Evolutionary conservation across 495 filamentous ascomycete species (phyloP).

Genomic region (Penicillium soppii): DNA sequence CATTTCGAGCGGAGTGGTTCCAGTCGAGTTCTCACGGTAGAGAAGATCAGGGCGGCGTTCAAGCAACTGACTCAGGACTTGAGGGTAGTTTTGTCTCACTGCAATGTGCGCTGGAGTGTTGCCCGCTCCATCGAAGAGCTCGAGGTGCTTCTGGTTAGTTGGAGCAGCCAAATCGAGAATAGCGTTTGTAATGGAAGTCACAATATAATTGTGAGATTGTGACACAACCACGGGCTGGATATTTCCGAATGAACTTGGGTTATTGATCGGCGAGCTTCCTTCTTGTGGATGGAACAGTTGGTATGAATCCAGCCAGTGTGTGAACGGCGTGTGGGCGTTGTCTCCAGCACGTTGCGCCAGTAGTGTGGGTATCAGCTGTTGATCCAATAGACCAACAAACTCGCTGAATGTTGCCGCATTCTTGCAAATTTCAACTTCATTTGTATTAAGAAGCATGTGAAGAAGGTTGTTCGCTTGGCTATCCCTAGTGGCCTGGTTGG

Average conservation of each 20-base stretch:
- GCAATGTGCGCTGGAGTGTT: conserved; percentile 63
- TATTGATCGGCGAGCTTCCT: too few relatives aligned
- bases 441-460: conserved; percentile 48
- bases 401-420: conserved; percentile 28
- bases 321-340: conserved; percentile 51
- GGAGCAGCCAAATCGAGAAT: conserved; percentile 53
- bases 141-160: conserved; percentile 49
- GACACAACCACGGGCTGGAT: too few relatives aligned
- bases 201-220: not conserved
- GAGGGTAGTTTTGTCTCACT: conserved; percentile 36
- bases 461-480: conserved; percentile 56
- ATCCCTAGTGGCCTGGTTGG: conserved; percentile 60
- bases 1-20: conserved; percentile 66
- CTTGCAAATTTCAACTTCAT: not conserved
- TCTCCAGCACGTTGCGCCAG: conserved; percentile 44
- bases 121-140: conserved; percentile 63
- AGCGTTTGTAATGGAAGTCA: conserved; percentile 13
- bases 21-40: conserved; percentile 67
- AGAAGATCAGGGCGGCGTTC: conserved; percentile 56
- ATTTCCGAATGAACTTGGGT: too few relatives aligned
- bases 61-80: conserved; percentile 49
- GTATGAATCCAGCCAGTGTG: conserved; percentile 29
- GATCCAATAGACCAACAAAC: conserved; percentile 55
- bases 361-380: conserved; percentile 42
- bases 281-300: not conserved